Base-by-base conservation (phyloP, 2,329 filamentous ascomycete genomes). In the Mycocentrospora acerina region DNA sequence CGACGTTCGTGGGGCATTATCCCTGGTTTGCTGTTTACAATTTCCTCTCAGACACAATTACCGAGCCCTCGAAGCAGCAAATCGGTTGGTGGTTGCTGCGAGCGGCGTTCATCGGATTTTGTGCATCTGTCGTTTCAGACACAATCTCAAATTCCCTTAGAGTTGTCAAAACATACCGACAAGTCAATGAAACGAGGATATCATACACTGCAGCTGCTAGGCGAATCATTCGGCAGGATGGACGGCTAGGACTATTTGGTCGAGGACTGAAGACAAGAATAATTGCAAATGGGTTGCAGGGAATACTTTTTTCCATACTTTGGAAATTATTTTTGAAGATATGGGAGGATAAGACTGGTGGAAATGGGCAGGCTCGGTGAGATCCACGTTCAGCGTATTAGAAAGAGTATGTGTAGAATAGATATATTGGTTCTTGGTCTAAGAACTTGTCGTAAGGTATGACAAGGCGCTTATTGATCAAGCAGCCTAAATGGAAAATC, bases 1-100 rank as follows among this genome's bases (percentile, higher is more conserved):
- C 58, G 3, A 61, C 58, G 0, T 61, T 61, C 22, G 55, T 60
- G 0, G 58, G 58, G 4, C 57, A 61, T 13, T 61, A 61, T 33
- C 58, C 58, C 6, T 61, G 58, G 58, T 61, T 61, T 26, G 56
- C 57, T 1, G 50, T 44, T 1, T 61, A 60, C 34, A 60, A 60
- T 25, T 48, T 57, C 16, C 46, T 61, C 1, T 61, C 58, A 1
- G 53, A 56, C 8, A 36, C 40, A 1, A 53, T 60, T 6, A 35
- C 22, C 9, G 55, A 59, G 35, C 57, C 58, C 5, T 36, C 50
- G 0, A 54, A 41, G n/a, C 35, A 53, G 3, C 40, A 59, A 15
- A 46, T 60, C 9, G 34, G 51, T 1, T 44, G 46, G 26, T 61
- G 58, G 58, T 39, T 61, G 2, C 46, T 61, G 1, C 48, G 58